Evolutionary conservation across 2,329 filamentous ascomycete genomes (phyloP), one percentile per base, ranked within the genome.

Genomic region (Grosmannia penicillata): DNA sequence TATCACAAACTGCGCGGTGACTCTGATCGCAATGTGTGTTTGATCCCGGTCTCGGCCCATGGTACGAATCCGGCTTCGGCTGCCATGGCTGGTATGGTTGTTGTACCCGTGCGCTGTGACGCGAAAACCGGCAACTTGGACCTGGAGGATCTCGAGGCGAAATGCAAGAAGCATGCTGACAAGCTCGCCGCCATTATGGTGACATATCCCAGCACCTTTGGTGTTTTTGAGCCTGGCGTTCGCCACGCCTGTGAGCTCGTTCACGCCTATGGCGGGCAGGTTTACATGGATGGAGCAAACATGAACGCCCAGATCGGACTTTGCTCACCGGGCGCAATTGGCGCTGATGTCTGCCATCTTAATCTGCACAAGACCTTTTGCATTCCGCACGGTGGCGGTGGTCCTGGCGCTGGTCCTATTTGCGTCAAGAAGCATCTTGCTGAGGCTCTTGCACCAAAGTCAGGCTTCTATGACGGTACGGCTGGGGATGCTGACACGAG

Each of bases 311-410:
- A 96, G 60, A 95, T 96, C 46, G 89, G 89, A 11, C 72, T 96
- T 10, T 94, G 85, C 65, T 93, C 85, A 1, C 89, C 89, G 2
- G 89, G 89, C 28, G 86, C 93, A 57, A 93, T 96, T 48, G 89
- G 89, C 17, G 89, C 89, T 23, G 89, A 96, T 56, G 87, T 95
- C 28, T 96, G 89, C 70, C 89, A 95, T 64, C 68, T 96, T 43
- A 96, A 96, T 61, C 71, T 96, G 30, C 89, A 96, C 74, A 96
- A 96, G 72, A 96, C 89, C 4, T 96, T 96, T 68, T 96, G 89
- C 57, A 96, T 96, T 52, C 89, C 89, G 33, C 89, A 96, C 59
- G 89, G 89, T 39, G 89, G 89, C 46, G 89, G 89, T 47, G 89
- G 89, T 14, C 89, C 89, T 9, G 89, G 89, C 51, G 84, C 95